Evolutionary conservation across 805 yeast species (phyloP).

Genomic region (Myxozyma geophila): DNA sequence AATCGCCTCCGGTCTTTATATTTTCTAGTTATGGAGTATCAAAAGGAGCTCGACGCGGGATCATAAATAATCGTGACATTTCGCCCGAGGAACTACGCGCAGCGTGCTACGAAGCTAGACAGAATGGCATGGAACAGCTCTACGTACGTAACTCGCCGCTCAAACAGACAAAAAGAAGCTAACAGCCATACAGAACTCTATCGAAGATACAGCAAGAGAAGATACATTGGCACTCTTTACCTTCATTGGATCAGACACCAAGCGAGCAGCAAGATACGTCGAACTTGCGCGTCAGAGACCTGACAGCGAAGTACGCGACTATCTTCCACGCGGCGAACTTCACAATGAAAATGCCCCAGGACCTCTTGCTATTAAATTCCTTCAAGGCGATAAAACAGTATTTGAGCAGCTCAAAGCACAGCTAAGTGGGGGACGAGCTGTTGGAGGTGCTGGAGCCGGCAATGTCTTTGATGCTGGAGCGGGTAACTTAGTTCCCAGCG

Average conservation of each 20-base stretch:
- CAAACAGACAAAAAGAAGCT: neutral
- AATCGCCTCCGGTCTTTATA: slow-evolving; percentile 18
- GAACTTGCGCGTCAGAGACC: slow-evolving; percentile 7
- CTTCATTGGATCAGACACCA: slow-evolving; percentile 10
- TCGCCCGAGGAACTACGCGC: slow-evolving; percentile 27
- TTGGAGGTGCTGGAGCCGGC: neutral
- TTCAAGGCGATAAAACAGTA: slow-evolving; percentile 22
- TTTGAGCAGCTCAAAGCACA: neutral
- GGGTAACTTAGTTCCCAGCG: slow-evolving; percentile 4
- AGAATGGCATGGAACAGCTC: neutral
- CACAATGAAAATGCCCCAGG: slow-evolving; percentile 17
- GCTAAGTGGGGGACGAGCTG: neutral
- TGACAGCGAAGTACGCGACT: slow-evolving; percentile 8
- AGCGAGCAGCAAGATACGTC: slow-evolving; percentile 11
- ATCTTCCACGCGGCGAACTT: slow-evolving; percentile 16
- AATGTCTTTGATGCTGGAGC: neutral
- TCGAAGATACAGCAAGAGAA: slow-evolving; percentile 9
- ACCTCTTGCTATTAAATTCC: slow-evolving; percentile 11
- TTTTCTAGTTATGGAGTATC: slow-evolving; percentile 15
- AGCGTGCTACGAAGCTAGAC: slow-evolving; percentile 13
- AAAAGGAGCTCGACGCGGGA: slow-evolving; percentile 2
- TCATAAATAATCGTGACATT: slow-evolving; percentile 23
- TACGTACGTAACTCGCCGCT: slow-evolving; percentile 9
- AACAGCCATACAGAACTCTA: slow-evolving; percentile 1
- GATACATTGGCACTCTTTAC: slow-evolving; percentile 11